phyloP scores from a whole-genome alignment of 768 basidiomycete species.

The Podaxis sp. region DNA sequence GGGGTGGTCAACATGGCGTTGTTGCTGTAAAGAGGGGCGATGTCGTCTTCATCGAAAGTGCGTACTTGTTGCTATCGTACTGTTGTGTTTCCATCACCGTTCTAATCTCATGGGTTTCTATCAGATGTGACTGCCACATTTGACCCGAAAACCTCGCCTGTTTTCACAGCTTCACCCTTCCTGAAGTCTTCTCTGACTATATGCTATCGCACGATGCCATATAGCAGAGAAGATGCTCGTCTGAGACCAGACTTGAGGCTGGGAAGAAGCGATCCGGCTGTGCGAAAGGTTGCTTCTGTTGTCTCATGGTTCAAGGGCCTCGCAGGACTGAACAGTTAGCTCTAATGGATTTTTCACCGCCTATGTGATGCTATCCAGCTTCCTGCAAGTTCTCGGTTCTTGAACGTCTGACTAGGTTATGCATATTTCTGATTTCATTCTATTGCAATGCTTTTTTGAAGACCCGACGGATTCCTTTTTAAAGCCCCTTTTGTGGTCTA shows the following conservation, averaged over 20 bases:
- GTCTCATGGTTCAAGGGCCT: conserved; percentile 75
- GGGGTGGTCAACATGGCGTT: conserved; percentile 52
- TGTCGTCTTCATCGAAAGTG: conserved; percentile 69
- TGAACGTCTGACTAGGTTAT: background rate
- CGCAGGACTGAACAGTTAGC: conserved; percentile 48
- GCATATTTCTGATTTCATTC: background rate
- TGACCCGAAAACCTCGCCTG: conserved; percentile 43
- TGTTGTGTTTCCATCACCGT: background rate
- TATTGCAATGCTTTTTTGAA: background rate
- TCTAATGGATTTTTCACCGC: background rate
- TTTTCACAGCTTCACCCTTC: conserved; percentile 68
- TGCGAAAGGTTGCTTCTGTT: conserved; percentile 64
- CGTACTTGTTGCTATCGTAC: conserved; percentile 24
- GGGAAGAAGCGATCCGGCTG: conserved; percentile 65
- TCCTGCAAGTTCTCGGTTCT: background rate
- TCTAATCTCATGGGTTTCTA: conserved; percentile 4
- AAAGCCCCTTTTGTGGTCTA: background rate
- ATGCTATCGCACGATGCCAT: conserved; percentile 80
- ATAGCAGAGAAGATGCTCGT: conserved; percentile 53
- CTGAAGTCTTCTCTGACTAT: conserved; percentile 62
- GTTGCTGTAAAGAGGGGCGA: conserved; percentile 66
- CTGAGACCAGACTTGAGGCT: conserved; percentile 74
- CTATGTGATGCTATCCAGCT: background rate
- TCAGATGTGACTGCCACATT: conserved; percentile 54
- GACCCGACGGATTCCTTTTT: background rate